Conservation (phyloP, 768 basidiomycete genomes). For the Coprinopsis strossmayeri region DNA sequence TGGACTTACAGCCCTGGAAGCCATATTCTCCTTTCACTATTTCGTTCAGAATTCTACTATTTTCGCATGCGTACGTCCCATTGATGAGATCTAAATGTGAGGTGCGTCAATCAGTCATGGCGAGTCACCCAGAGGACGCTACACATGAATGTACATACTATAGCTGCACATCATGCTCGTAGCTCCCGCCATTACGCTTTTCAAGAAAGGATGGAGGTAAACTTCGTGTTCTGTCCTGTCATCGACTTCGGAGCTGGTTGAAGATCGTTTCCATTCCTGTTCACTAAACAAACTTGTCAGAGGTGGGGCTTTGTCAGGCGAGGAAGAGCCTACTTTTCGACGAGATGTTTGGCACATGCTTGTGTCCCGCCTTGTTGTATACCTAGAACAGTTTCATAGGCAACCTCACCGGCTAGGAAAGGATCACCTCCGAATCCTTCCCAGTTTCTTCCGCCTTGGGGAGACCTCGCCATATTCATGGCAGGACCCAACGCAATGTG, state of each 20-base stretch:
- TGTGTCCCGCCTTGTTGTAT: conserved; percentile 76
- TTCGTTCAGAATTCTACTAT: conserved; percentile 62
- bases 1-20: conserved; percentile 62
- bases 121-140: no score
- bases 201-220: conserved; percentile 64
- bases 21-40: conserved; percentile 72
- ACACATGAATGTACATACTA: conserved; percentile 30
- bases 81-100: conserved; percentile 51
- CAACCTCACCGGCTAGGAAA: conserved; percentile 71
- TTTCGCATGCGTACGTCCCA: conserved; percentile 70
- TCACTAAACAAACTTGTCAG: conserved; percentile 34
- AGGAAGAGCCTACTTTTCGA: conserved; percentile 55
- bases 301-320: neutral
- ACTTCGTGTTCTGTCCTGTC: conserved; percentile 77
- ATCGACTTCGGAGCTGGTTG: conserved; percentile 61
- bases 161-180: conserved; percentile 74
- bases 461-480: conserved; percentile 83
- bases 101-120: no score
- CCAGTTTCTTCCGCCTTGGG: conserved; percentile 85
- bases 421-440: conserved; percentile 95
- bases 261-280: conserved; percentile 57
- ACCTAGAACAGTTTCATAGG: conserved; percentile 78
- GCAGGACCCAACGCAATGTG: conserved; percentile 74
- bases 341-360: conserved; percentile 80
- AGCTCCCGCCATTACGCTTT: conserved; percentile 69